Percentiles rank a stretch among this genome's conserved stretches.
Conservation (phyloP, 306 rosid species). For the Oemleria cerasiformis region DNA sequence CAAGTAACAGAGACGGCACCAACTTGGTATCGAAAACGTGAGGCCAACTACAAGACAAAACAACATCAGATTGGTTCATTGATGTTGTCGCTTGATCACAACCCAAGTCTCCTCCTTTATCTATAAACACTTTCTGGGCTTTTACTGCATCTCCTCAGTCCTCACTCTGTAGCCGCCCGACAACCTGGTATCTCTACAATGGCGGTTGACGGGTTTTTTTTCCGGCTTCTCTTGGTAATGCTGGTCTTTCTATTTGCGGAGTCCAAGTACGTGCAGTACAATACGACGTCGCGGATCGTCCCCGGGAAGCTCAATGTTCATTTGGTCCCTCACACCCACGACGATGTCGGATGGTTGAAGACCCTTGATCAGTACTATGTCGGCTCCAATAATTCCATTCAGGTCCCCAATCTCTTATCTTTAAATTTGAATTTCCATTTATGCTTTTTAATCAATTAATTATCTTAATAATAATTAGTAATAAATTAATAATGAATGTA, state of each 20-base stretch:
- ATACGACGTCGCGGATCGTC: slow-evolving; percentile 51
- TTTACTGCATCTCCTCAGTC: neutral
- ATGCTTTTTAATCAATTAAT: neutral
- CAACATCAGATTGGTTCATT: neutral
- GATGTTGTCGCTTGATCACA: neutral
- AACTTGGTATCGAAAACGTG: neutral
- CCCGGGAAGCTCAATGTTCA: slow-evolving; percentile 74
- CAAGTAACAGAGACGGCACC: too few relatives aligned
- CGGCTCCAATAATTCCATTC: slow-evolving; percentile 77
- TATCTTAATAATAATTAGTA: neutral
- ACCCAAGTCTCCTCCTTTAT: too few relatives aligned
- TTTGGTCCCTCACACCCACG: slow-evolving; percentile 70
- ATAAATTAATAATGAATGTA: neutral
- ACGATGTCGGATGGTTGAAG: slow-evolving; percentile 92
- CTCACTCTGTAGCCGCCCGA: too few relatives aligned
- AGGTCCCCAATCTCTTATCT: too few relatives aligned
- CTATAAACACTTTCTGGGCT: neutral
- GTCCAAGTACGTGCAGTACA: slow-evolving; percentile 49
- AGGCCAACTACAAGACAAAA: neutral
- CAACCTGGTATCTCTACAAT: too few relatives aligned
- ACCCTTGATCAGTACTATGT: slow-evolving; percentile 82
- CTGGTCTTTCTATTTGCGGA: slow-evolving; percentile 23
- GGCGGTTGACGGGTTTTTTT: too few relatives aligned
- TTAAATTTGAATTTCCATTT: too few relatives aligned
- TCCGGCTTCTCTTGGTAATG: neutral